phyloP scores from a whole-genome alignment of 768 basidiomycete genomes.

The Kwoniella dejecticola region DNA sequence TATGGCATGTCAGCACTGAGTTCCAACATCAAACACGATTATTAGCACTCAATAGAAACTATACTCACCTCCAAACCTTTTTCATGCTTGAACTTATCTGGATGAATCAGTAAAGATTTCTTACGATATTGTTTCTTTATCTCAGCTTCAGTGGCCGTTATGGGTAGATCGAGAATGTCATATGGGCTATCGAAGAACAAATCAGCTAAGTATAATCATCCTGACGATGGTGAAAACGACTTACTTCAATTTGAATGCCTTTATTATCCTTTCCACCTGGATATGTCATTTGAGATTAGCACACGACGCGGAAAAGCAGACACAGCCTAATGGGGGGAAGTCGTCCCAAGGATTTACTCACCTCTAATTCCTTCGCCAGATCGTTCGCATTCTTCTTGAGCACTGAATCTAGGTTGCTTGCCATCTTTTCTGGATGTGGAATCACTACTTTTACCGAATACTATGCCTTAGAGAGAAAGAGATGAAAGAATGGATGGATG shows the following conservation, averaged over 20 bases:
- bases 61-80: slow-evolving; percentile 51
- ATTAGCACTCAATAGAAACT: neutral
- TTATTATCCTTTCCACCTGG: slow-evolving; percentile 75
- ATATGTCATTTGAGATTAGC: neutral
- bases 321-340: neutral
- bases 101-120: slow-evolving; percentile 75
- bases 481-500: no score
- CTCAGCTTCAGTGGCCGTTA: slow-evolving; percentile 64
- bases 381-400: slow-evolving; percentile 40
- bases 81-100: slow-evolving; percentile 87
- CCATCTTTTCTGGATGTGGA: slow-evolving; percentile 5
- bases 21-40: neutral
- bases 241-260: slow-evolving; percentile 94
- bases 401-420: slow-evolving; percentile 35
- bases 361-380: slow-evolving; percentile 42
- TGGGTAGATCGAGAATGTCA: slow-evolving; percentile 82
- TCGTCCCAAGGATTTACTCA: slow-evolving; percentile 35
- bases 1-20: neutral
- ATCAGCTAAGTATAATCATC: neutral
- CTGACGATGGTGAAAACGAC: slow-evolving; percentile 31
- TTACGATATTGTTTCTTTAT: slow-evolving; percentile 74
- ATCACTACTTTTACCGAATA: no score
- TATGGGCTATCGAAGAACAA: slow-evolving; percentile 69
- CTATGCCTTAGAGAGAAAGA: no score
- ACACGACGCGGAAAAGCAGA: slow-evolving; percentile 13